Evolutionary conservation across 495 filamentous ascomycete genomes (phyloP).

Genomic region (Lepidopterella palustris): DNA sequence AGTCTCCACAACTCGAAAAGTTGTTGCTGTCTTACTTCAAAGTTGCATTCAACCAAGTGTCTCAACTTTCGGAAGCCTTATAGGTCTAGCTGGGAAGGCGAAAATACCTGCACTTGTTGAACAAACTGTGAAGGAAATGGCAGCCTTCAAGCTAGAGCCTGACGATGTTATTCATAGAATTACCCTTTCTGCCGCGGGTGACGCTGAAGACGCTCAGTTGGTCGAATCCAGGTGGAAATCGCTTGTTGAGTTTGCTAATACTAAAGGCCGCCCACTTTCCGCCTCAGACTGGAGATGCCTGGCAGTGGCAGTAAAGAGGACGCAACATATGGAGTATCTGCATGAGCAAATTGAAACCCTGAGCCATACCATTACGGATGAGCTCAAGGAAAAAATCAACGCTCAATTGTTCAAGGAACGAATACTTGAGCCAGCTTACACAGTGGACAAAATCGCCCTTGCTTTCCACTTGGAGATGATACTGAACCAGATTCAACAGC

Average conservation of each 20-base stretch:
- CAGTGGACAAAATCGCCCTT: slow-evolving; percentile 6
- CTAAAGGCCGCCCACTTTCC: slow-evolving; percentile 1
- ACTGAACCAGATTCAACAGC: slow-evolving; percentile 4
- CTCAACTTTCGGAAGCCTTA: slow-evolving; percentile 38
- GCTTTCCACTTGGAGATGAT: slow-evolving; percentile 1
- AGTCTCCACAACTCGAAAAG: slow-evolving; percentile 7
- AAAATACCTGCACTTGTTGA: slow-evolving; percentile 30
- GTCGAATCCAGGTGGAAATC: slow-evolving; percentile 22
- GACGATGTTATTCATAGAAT: slow-evolving; percentile 34
- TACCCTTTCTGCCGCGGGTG: slow-evolving; percentile 34
- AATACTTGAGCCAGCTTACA: background rate
- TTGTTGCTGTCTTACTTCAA: slow-evolving; percentile 28
- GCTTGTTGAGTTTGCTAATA: slow-evolving; percentile 6
- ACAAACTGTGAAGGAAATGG: slow-evolving; percentile 29
- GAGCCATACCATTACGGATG: background rate
- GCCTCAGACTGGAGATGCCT: slow-evolving; percentile 17
- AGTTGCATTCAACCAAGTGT: slow-evolving; percentile 22
- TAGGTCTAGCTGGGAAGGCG: slow-evolving; percentile 33
- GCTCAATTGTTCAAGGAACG: background rate
- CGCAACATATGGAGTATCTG: background rate
- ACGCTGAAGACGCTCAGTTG: slow-evolving; percentile 26
- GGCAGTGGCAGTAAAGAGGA: slow-evolving; percentile 11
- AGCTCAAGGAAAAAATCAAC: background rate
- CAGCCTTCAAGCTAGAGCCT: slow-evolving; percentile 24
- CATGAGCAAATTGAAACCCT: slow-evolving; percentile 3